Evolutionary conservation across 768 basidiomycete species (phyloP).

Genomic region (Clathrus columnatus): DNA sequence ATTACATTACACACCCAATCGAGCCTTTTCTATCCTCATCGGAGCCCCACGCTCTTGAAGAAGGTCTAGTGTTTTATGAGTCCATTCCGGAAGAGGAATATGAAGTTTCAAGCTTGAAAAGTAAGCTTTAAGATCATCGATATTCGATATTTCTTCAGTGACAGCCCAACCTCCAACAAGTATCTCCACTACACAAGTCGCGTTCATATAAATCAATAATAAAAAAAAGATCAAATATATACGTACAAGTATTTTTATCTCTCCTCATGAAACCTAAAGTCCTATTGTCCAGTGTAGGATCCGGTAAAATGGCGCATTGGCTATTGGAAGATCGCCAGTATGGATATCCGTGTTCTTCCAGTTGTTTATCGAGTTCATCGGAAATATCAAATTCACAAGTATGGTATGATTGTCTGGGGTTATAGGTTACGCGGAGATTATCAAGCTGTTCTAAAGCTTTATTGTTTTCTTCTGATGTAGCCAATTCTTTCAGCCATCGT

Average conservation of each 20-base stretch:
- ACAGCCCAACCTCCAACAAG: too few species aligned
- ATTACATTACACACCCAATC: too few species aligned
- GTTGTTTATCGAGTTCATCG: constrained; percentile 4
- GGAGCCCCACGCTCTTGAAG: too few species aligned
- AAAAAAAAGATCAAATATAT: background rate
- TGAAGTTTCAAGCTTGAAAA: too few species aligned
- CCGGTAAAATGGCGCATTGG: constrained; percentile 13
- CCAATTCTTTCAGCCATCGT: constrained; percentile 19
- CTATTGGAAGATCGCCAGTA: constrained; percentile 12
- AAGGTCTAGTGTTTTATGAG: too few species aligned
- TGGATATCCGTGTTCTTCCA: constrained; percentile 18
- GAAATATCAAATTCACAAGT: constrained; percentile 15
- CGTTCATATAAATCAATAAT: background rate
- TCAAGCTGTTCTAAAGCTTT: constrained; percentile 5
- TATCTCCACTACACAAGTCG: too few species aligned
- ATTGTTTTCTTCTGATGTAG: background rate
- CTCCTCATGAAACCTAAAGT: constrained; percentile 3
- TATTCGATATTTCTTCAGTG: too few species aligned
- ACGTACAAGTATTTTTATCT: constrained; percentile 5
- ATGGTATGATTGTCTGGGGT: constrained; percentile 20
- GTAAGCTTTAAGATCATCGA: too few species aligned
- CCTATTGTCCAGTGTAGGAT: constrained; percentile 11
- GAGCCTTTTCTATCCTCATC: too few species aligned
- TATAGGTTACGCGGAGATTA: constrained; percentile 17
- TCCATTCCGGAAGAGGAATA: too few species aligned